phyloP scores from a whole-genome alignment of 202 grass and related monocot species.

The Brachypodium distachyon region DNA sequence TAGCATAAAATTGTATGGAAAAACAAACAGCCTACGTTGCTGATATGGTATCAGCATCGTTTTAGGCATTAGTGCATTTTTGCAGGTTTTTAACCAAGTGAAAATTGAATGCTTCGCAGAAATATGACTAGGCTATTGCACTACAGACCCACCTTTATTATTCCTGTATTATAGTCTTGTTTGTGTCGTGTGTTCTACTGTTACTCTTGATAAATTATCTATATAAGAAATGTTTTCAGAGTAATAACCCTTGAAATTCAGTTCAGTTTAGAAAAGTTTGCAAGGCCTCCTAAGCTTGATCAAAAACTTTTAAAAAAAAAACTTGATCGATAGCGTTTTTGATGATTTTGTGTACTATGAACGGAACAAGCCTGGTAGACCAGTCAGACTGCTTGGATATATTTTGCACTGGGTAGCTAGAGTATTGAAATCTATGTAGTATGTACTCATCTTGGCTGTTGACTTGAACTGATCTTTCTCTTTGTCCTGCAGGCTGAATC shows the following conservation, averaged over 20 bases:
- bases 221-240: background rate
- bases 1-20: background rate
- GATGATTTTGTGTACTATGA: background rate
- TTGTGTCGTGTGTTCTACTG: background rate
- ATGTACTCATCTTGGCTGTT: background rate
- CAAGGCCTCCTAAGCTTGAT: background rate
- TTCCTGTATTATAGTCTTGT: background rate
- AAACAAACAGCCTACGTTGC: background rate
- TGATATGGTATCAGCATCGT: background rate
- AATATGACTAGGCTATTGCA: background rate
- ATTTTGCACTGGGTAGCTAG: background rate
- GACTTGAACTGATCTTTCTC: background rate
- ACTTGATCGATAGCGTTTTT: background rate
- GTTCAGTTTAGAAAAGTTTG: background rate
- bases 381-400: background rate
- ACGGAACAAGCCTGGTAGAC: background rate
- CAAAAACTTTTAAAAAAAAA: background rate
- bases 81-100: background rate
- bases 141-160: background rate
- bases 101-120: background rate
- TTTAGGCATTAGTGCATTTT: background rate
- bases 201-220: background rate
- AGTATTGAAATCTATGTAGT: background rate
- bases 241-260: background rate
- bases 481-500: slow-evolving; percentile 60